Evolutionary conservation across 164 flowering plant genomes (phyloP).

Genomic region (Magnolia changhungtana): DNA sequence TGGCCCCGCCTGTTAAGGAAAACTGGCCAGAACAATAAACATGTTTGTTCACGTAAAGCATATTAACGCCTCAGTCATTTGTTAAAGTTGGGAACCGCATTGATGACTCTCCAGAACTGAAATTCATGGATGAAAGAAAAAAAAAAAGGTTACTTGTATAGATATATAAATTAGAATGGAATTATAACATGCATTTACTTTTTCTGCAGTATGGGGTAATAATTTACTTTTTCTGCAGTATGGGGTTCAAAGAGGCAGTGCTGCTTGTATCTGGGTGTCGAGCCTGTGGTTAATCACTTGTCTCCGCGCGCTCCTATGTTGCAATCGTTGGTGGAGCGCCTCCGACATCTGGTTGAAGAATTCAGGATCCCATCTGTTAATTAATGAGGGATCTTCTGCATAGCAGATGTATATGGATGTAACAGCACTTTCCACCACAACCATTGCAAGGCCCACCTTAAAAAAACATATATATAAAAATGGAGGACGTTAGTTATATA

Average conservation of each 20-base stretch:
- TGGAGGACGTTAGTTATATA: neutral
- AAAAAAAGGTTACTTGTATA: neutral
- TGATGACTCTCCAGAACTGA: too few relatives aligned
- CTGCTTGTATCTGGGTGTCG: conserved; percentile 35
- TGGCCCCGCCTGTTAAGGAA: too few relatives aligned
- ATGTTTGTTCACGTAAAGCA: too few relatives aligned
- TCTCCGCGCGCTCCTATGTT: conserved; percentile 78
- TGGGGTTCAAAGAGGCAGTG: conserved; percentile 24
- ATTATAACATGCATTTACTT: neutral
- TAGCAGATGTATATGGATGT: conserved; percentile 94
- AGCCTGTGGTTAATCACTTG: conserved; percentile 53
- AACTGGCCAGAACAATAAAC: too few relatives aligned
- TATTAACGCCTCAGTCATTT: too few relatives aligned
- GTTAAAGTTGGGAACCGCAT: too few relatives aligned
- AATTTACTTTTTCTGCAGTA: neutral
- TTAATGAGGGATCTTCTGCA: conserved; percentile 85
- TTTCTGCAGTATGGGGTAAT: too few relatives aligned
- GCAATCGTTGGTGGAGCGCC: conserved; percentile 81
- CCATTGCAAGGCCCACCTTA: conserved; percentile 93
- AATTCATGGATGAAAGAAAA: too few relatives aligned
- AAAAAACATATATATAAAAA: conserved; percentile 3
- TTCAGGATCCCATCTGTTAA: conserved; percentile 85
- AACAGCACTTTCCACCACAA: conserved; percentile 91
- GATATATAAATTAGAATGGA: neutral
- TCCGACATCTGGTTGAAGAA: conserved; percentile 85